A percentile compares a stretch with the other conserved stretches of the same genome.
phyloP scores from a whole-genome alignment of 768 basidiomycete genomes.

The Mrakia hoshinonis region DNA sequence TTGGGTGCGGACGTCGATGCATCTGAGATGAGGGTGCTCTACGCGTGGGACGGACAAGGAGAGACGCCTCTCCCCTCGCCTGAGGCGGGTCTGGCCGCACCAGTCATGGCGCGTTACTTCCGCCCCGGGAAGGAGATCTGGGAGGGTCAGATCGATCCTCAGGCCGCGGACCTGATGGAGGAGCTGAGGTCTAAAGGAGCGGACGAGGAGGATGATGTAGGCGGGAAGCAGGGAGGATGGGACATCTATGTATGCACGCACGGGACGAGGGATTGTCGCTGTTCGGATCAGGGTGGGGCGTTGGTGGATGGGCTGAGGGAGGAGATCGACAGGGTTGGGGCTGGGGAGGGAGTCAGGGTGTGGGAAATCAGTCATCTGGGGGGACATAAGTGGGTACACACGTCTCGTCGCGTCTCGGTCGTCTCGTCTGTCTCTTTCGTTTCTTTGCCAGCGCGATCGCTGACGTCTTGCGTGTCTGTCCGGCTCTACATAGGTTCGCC shows the following conservation, averaged over 20 bases:
- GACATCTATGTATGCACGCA: conserved; percentile 59
- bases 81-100: neutral
- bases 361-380: conserved; percentile 71
- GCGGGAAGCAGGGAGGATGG: neutral
- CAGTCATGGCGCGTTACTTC: neutral
- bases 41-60: conserved; percentile 14
- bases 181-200: neutral
- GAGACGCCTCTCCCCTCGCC: neutral
- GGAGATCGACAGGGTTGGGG: conserved; percentile 47
- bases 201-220: neutral
- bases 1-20: neutral
- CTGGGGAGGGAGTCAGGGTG: conserved; percentile 44
- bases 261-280: conserved; percentile 67
- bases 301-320: conserved; percentile 51
- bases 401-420: neutral
- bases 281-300: conserved; percentile 56
- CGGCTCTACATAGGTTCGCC: conserved; percentile 36
- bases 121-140: neutral
- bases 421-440: conserved; percentile 5
- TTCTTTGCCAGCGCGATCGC: neutral
- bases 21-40: neutral
- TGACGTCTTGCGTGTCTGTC: neutral
- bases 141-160: neutral
- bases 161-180: neutral
- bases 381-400: conserved; percentile 62